Base-by-base conservation (phyloP, 306 rosid species). In the Pueraria montana region DNA sequence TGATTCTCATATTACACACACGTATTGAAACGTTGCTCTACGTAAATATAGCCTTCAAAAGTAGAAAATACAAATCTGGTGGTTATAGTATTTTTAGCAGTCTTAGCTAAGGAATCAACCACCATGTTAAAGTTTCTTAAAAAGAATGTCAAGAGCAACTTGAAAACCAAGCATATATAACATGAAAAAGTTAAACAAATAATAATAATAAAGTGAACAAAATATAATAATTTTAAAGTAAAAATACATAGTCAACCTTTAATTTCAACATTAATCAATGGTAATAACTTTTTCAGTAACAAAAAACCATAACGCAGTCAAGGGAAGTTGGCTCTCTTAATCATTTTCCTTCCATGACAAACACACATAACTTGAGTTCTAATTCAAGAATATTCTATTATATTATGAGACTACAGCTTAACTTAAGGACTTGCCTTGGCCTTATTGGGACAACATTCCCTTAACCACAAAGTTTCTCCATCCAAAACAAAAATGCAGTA, bases 331-430 rank as follows among this genome's bases (percentile, higher is more conserved):
- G 32, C 34, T 42, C 18, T 3, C 18, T 68, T 65, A 8, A 65
- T 36, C 34, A 5, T 68, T 18, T 42, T 67, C 0, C 17, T 18
- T 40, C 11, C 34, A 11, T 68, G 8, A 5, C 53, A 68, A 38
- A 30, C 45, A 18, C 72, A 5, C 74, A 42, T 11, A 68, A 68
- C 74, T 68, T 68, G 55, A 68, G 74, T 5, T 68, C 34, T 5
- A 68, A 68, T 40, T 68, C 53, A 40, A n/a, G 52, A 16, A 20
- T 68, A 40, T 68, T 21, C 74, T 21, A 42, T 34, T 20, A 38
- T 20, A 38, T 66, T 38, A 38, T 40, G 43, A 13, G 43, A 13
- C 46, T 34, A n/a, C 7, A n/a, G 20, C 26, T 63, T 30, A 63
- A 17, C 45, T 63, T 63, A 30, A 32, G 43, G 45, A 32, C 7